phyloP scores from a whole-genome alignment of 148 eudicot genomes.

The Rhododendron williamsianum region DNA sequence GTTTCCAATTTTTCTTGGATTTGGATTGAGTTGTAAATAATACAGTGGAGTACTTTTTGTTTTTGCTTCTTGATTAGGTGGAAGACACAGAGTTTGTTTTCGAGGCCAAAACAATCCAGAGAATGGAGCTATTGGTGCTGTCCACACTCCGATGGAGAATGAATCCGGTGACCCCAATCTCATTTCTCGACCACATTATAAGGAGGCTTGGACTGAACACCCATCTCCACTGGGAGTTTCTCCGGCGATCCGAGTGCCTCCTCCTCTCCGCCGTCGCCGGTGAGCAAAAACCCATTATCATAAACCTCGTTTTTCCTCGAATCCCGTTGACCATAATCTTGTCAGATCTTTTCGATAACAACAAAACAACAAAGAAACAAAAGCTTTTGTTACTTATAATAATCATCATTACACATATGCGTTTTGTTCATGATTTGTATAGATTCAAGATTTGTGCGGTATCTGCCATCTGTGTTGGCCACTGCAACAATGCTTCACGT shows the following conservation, averaged over 20 bases:
- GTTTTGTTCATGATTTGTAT: background rate
- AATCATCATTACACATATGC: background rate
- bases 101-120: conserved; percentile 75
- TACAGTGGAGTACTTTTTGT: background rate
- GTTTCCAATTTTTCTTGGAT: background rate
- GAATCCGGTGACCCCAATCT: conserved; percentile 77
- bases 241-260: conserved; percentile 47
- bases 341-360: background rate
- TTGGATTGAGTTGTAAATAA: background rate
- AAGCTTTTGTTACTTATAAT: background rate
- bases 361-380: conserved; percentile 8
- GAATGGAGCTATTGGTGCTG: conserved; percentile 78
- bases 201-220: conserved; percentile 63
- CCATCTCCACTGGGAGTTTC: conserved; percentile 61
- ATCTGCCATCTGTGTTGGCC: conserved; percentile 71
- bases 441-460: conserved; percentile 65
- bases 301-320: background rate
- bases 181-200: conserved; percentile 73
- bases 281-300: conserved; percentile 14
- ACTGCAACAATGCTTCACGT: conserved; percentile 79
- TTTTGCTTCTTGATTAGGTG: conserved; percentile 31
- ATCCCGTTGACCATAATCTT: background rate
- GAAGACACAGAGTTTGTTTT: conserved; percentile 49
- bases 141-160: conserved; percentile 77
- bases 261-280: conserved; percentile 62